Evolutionary conservation across 345 rosid genomes (phyloP).

Genomic region (Aquilaria malaccensis): DNA sequence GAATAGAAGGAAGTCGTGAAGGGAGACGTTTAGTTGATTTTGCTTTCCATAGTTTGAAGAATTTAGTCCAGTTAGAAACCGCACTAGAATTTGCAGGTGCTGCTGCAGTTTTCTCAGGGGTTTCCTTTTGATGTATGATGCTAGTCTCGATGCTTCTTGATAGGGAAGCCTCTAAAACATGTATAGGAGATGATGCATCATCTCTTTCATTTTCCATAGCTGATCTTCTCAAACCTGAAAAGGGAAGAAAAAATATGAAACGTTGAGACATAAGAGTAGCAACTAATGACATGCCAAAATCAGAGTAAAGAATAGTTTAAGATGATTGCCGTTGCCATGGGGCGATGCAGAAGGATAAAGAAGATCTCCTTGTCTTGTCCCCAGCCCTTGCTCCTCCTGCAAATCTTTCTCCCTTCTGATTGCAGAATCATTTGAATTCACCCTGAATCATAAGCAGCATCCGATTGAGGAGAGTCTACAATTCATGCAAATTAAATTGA

Average conservation of each 20-base stretch:
- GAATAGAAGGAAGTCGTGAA: constrained; percentile 35
- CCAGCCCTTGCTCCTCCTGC: constrained; percentile 13
- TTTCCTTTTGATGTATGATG: constrained; percentile 8
- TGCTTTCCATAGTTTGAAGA: constrained; percentile 62
- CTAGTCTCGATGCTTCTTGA: constrained; percentile 16
- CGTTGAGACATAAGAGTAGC: constrained; percentile 8
- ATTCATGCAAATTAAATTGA: too few species aligned
- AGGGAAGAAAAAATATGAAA: constrained; percentile 5
- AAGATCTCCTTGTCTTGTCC: constrained; percentile 20
- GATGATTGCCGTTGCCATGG: constrained; percentile 29
- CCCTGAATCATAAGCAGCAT: constrained; percentile 25
- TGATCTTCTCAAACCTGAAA: constrained; percentile 42
- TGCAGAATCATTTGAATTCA: constrained; percentile 24
- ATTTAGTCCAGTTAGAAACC: constrained; percentile 53
- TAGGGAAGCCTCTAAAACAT: constrained; percentile 59
- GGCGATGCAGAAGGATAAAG: constrained; percentile 48
- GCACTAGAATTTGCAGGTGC: constrained; percentile 25
- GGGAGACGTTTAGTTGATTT: constrained; percentile 42
- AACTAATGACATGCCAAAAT: background rate
- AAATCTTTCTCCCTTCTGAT: constrained; percentile 17
- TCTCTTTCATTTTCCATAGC: constrained; percentile 38
- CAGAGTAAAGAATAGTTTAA: constrained; percentile 2
- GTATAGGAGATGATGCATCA: constrained; percentile 52
- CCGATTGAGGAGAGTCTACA: too few species aligned
- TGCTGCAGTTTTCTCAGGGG: constrained; percentile 11